Percentiles rank a stretch among this genome's conserved stretches.
Conservation (phyloP, 1,284 basidiomycete genomes). For the Microbotryum intermedium region DNA sequence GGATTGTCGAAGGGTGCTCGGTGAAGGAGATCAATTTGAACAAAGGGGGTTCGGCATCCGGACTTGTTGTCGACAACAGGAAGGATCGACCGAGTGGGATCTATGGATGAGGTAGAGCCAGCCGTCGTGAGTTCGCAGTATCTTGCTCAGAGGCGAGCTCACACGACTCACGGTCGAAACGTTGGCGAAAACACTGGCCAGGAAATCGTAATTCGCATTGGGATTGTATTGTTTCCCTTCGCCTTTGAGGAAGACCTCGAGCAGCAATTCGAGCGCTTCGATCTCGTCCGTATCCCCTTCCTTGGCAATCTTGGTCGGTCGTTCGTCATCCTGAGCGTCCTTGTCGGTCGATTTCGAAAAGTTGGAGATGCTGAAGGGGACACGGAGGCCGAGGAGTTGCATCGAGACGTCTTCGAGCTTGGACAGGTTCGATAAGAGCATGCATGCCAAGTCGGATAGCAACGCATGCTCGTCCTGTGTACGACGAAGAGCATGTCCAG, state of each 20-base stretch:
- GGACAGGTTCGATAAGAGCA: slow-evolving; percentile 93
- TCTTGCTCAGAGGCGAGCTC: background rate
- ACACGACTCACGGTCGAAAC: slow-evolving; percentile 57
- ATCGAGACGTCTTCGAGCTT: slow-evolving; percentile 63
- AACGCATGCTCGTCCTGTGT: slow-evolving; percentile 74
- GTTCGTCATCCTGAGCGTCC: slow-evolving; percentile 14
- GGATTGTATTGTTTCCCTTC: slow-evolving; percentile 44
- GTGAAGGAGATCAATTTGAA: slow-evolving; percentile 75
- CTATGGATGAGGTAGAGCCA: slow-evolving; percentile 10
- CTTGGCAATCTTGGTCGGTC: slow-evolving; percentile 45
- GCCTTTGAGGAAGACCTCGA: slow-evolving; percentile 77
- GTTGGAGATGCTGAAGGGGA: slow-evolving; percentile 54
- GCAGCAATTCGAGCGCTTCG: slow-evolving; percentile 60
- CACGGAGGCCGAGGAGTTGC: slow-evolving; percentile 56
- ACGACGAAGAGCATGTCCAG: background rate
- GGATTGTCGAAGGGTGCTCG: slow-evolving; percentile 73
- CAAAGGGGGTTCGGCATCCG: slow-evolving; percentile 61
- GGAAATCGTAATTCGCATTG: slow-evolving; percentile 58
- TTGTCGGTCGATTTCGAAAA: slow-evolving; percentile 36
- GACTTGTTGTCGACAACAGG: slow-evolving; percentile 53
- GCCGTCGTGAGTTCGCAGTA: background rate
- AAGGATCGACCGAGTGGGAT: slow-evolving; percentile 55
- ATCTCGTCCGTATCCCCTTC: slow-evolving; percentile 49
- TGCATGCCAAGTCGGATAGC: slow-evolving; percentile 86
- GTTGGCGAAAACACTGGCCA: slow-evolving; percentile 87